phyloP scores from a whole-genome alignment of 83 land plant genomes.

The Isoetes engelmannii region DNA sequence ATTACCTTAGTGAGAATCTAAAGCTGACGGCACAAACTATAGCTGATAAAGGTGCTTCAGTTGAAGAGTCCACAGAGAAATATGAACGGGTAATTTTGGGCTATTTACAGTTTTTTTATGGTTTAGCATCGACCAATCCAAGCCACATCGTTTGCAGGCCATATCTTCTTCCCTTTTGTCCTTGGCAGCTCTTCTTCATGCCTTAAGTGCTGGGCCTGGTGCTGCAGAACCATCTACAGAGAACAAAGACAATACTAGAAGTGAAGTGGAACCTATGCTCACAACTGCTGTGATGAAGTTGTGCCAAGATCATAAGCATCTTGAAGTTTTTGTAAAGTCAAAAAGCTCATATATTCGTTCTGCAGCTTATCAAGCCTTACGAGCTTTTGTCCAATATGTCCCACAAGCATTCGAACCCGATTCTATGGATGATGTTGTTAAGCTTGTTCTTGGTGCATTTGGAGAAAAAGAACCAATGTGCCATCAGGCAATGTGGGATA shows the following conservation, averaged over 20 bases:
- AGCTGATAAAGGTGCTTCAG: constrained; percentile 63
- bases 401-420: constrained; percentile 36
- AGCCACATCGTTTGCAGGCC: constrained; percentile 42
- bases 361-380: constrained; percentile 59
- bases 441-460: constrained; percentile 64
- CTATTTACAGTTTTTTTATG: background rate
- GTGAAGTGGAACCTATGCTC: constrained; percentile 13
- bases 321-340: constrained; percentile 63
- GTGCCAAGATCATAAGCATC: constrained; percentile 47
- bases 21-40: constrained; percentile 67
- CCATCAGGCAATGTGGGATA: constrained; percentile 95
- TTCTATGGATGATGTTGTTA: constrained; percentile 40
- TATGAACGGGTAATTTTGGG: constrained; percentile 29
- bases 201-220: constrained; percentile 36
- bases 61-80: constrained; percentile 57
- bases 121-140: background rate
- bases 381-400: constrained; percentile 51
- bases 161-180: constrained; percentile 81
- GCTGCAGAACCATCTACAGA: constrained; percentile 23
- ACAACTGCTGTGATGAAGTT: constrained; percentile 49
- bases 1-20: constrained; percentile 69
- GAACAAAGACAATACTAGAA: constrained; percentile 41
- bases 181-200: constrained; percentile 70
- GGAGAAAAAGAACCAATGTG: constrained; percentile 78
- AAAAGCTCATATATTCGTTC: constrained; percentile 58